Evolutionary conservation across 148 eudicot species (phyloP).

Genomic region (Euryodendron excelsum): DNA sequence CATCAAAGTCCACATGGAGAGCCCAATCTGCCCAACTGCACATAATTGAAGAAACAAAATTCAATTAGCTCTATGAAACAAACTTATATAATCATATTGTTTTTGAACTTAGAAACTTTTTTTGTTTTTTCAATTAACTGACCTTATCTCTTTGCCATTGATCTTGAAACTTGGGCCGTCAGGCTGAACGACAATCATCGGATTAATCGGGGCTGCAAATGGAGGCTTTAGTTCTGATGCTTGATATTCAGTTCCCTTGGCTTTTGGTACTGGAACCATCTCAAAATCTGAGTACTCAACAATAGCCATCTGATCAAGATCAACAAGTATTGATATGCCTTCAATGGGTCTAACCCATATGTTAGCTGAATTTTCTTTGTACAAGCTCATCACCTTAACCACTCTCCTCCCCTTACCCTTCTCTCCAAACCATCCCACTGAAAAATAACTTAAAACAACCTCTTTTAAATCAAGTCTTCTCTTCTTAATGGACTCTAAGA

Average conservation of each 20-base stretch:
- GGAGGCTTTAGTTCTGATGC: slow-evolving; percentile 8
- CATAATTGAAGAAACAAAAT: neutral
- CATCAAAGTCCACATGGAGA: neutral
- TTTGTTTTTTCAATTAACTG: neutral
- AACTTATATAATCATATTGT: too few relatives aligned
- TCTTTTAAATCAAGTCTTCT: neutral
- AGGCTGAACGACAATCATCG: slow-evolving; percentile 6
- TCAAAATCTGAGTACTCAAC: slow-evolving; percentile 1
- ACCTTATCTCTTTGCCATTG: slow-evolving; percentile 14
- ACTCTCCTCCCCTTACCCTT: slow-evolving; percentile 4
- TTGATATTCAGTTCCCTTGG: slow-evolving; percentile 9
- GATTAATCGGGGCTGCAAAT: neutral
- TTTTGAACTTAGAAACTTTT: too few relatives aligned
- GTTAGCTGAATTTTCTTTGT: neutral
- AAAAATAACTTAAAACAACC: neutral
- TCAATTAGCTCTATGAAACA: too few relatives aligned
- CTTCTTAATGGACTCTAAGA: neutral
- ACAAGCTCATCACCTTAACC: neutral
- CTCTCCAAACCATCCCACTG: slow-evolving; percentile 15
- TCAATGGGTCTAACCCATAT: slow-evolving; percentile 13
- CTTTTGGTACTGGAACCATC: neutral
- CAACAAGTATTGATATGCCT: neutral
- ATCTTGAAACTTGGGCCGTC: slow-evolving; percentile 15
- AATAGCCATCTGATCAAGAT: slow-evolving; percentile 8
- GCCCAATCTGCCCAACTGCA: neutral